Conservation (phyloP, 768 basidiomycete genomes). For the Lactifluus volemus region DNA sequence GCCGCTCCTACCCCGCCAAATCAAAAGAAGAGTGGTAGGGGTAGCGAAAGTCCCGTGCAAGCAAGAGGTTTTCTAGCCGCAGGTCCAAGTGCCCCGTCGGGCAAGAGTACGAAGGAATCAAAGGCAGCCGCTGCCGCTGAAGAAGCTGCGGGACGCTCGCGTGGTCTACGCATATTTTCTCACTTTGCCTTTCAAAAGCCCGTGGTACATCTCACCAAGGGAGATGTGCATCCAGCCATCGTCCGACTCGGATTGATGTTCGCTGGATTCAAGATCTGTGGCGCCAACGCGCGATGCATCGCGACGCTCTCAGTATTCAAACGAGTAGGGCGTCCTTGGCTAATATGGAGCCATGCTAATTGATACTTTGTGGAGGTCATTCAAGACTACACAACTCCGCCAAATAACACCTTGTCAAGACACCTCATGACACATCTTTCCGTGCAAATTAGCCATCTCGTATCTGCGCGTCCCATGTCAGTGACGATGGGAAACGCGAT, state of each 20-base stretch:
- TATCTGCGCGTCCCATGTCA: conserved; percentile 82
- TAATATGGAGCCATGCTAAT: background rate
- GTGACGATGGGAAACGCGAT: conserved; percentile 94
- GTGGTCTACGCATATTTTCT: conserved; percentile 74
- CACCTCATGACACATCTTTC: conserved; percentile 90
- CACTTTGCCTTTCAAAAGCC: conserved; percentile 74
- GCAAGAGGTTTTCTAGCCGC: background rate
- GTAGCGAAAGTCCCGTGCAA: conserved; percentile 21
- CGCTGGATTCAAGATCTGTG: conserved; percentile 85
- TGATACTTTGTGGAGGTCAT: conserved; percentile 54
- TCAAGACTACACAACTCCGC: conserved; percentile 81
- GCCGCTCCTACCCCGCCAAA: background rate
- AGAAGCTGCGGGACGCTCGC: conserved; percentile 34
- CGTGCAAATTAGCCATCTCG: conserved; percentile 86
- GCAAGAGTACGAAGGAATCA: conserved; percentile 15
- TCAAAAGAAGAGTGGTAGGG: conserved; percentile 3
- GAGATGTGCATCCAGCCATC: conserved; percentile 87
- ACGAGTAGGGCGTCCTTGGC: conserved; percentile 45
- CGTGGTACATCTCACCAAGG: conserved; percentile 45
- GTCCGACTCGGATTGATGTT: conserved; percentile 83
- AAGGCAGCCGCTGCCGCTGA: conserved; percentile 24
- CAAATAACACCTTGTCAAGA: conserved; percentile 77
- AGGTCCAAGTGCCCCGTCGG: conserved; percentile 15
- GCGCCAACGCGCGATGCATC: conserved; percentile 93
- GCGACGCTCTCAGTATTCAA: conserved; percentile 89